Percentiles rank a stretch among this genome's conserved stretches.
Evolutionary conservation across 108 stramenopile species (phyloP).

Genomic region (Schizochytrium sp.): DNA sequence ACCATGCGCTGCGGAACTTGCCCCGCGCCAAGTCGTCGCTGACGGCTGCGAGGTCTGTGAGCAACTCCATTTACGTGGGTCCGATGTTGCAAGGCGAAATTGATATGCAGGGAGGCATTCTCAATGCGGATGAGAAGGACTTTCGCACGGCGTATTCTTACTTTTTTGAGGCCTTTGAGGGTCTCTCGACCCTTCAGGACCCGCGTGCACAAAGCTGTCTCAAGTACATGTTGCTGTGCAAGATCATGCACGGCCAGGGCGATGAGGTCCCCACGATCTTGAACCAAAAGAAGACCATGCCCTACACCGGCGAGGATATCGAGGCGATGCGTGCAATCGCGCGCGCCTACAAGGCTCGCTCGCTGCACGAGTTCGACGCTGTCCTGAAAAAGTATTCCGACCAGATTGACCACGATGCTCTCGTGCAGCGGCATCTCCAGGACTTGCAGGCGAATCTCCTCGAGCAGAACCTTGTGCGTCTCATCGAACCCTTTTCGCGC

Average conservation of each 20-base stretch:
- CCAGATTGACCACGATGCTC: conserved; percentile 49
- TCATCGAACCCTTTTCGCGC: conserved; percentile 95
- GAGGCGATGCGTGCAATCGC: conserved; percentile 92
- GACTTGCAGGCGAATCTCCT: conserved; percentile 87
- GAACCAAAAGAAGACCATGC: conserved; percentile 78
- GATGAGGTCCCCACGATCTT: conserved; percentile 38
- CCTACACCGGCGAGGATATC: conserved; percentile 83
- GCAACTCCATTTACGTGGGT: conserved; percentile 88
- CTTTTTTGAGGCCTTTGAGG: conserved; percentile 98
- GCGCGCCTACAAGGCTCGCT: conserved; percentile 72
- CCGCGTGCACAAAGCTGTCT: conserved; percentile 62
- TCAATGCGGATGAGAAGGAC: conserved; percentile 94
- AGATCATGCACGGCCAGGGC: conserved; percentile 67
- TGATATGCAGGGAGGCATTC: conserved; percentile 90
- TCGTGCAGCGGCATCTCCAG: conserved; percentile 90
- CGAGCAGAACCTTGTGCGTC: conserved; percentile 74
- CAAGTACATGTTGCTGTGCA: conserved; percentile 97
- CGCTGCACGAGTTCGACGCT: conserved; percentile 74
- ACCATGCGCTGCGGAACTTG: conserved; percentile 86
- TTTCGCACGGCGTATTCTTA: conserved; percentile 97
- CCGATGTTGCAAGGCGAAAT: conserved; percentile 87
- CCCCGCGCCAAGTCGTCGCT: conserved; percentile 96
- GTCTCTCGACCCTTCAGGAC: conserved; percentile 77
- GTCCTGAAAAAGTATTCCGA: neutral
- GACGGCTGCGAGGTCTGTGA: conserved; percentile 87